phyloP scores from a whole-genome alignment of 2,329 filamentous ascomycete genomes.

The Paecilomyces formosus region DNA sequence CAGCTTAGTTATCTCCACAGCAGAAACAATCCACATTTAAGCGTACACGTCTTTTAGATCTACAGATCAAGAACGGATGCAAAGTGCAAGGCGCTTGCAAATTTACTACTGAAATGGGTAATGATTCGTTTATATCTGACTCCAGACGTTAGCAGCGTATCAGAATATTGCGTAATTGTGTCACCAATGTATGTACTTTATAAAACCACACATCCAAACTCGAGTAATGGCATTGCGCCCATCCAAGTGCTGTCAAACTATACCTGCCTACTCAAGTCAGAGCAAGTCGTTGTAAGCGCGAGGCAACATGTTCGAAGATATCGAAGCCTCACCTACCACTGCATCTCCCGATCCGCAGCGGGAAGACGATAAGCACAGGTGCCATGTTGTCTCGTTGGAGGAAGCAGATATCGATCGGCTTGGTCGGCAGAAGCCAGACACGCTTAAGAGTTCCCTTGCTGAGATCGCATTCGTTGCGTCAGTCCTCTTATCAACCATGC shows the following conservation, averaged over 20 bases:
- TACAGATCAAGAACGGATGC: not conserved
- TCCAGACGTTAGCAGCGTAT: not conserved
- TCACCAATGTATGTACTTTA: not conserved
- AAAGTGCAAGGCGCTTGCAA: not conserved
- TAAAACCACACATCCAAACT: not conserved
- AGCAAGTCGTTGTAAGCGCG: not conserved
- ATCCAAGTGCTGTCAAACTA: not conserved
- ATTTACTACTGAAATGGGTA: not conserved
- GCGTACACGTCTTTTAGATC: not conserved
- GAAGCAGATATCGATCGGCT: not conserved
- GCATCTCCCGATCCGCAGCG: not conserved
- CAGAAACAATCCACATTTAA: not conserved
- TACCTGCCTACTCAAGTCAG: too few relatives aligned
- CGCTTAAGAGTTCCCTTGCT: not conserved
- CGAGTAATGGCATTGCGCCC: not conserved
- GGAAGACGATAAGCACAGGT: not conserved
- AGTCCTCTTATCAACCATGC: not conserved
- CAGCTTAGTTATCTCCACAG: not conserved
- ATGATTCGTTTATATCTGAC: not conserved
- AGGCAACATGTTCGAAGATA: not conserved
- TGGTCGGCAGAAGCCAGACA: not conserved
- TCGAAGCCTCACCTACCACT: not conserved
- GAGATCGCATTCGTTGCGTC: not conserved
- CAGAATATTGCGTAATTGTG: not conserved
- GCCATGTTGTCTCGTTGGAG: not conserved